phyloP scores from a whole-genome alignment of 2,329 filamentous ascomycete genomes.

The Penicillium sp. region DNA sequence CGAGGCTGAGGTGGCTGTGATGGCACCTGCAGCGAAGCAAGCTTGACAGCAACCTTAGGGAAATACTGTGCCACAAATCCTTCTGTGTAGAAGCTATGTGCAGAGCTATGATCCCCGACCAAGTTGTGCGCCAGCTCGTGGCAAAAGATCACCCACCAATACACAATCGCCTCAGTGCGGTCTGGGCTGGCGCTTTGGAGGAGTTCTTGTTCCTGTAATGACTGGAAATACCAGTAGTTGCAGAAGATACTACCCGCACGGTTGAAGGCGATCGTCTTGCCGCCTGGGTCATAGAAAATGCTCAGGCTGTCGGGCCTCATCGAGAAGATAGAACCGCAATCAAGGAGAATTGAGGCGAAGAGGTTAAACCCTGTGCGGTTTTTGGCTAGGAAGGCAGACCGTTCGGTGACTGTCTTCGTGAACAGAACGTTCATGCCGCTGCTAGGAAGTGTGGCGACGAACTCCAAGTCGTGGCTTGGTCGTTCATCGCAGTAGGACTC shows the following conservation, averaged over 20 bases:
- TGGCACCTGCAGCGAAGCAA: slow-evolving; percentile 30
- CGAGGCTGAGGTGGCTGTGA: background rate
- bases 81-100: slow-evolving; percentile 82
- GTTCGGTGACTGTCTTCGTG: slow-evolving; percentile 53
- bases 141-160: slow-evolving; percentile 95
- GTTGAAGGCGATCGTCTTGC: slow-evolving; percentile 91
- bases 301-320: slow-evolving; percentile 69
- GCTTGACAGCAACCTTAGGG: slow-evolving; percentile 62
- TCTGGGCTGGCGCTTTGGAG: slow-evolving; percentile 40
- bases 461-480: slow-evolving; percentile 69
- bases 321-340: slow-evolving; percentile 70
- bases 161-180: slow-evolving; percentile 69
- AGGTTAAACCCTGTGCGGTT: slow-evolving; percentile 64
- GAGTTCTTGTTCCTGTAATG: slow-evolving; percentile 65
- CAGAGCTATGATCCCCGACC: slow-evolving; percentile 70
- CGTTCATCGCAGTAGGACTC: slow-evolving; percentile 81
- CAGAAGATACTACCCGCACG: slow-evolving; percentile 83
- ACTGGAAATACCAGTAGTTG: slow-evolving; percentile 83
- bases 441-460: slow-evolving; percentile 64
- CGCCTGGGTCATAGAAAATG: slow-evolving; percentile 79
- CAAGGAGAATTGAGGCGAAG: slow-evolving; percentile 68
- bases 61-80: slow-evolving; percentile 78
- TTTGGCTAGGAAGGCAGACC: slow-evolving; percentile 58
- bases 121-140: slow-evolving; percentile 96
- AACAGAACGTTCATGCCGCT: slow-evolving; percentile 74